Conservation (phyloP, 768 basidiomycete species). For the Rossbeevera mucosa region DNA sequence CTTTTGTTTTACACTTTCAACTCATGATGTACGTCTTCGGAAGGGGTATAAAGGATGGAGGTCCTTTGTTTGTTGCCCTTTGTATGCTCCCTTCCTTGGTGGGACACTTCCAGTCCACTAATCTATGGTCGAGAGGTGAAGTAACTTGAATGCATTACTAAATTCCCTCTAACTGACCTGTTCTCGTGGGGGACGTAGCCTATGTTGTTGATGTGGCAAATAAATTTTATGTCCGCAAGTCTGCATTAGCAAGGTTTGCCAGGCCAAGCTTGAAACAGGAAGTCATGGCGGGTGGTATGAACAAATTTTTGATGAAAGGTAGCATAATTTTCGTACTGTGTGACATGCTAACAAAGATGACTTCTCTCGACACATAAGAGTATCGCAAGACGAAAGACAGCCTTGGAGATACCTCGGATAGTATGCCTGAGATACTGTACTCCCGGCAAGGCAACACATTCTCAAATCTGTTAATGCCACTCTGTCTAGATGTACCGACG, state of each 20-base stretch:
- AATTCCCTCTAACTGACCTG: neutral
- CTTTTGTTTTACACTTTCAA: conserved; percentile 20
- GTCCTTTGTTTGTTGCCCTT: conserved; percentile 16
- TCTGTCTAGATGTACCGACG: conserved; percentile 17
- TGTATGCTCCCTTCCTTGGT: conserved; percentile 17
- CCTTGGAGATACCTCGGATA: conserved; percentile 18
- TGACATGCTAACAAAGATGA: neutral
- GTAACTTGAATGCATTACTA: neutral
- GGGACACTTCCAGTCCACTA: neutral
- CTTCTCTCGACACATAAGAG: conserved; percentile 7
- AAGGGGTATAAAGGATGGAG: conserved; percentile 11
- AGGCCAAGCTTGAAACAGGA: conserved; percentile 15
- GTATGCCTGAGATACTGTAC: conserved; percentile 11
- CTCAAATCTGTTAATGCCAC: neutral
- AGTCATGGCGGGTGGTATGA: conserved; percentile 19
- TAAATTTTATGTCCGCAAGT: conserved; percentile 21
- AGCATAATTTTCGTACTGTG: neutral
- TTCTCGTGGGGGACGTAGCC: conserved; percentile 4
- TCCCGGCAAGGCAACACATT: neutral
- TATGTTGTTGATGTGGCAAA: conserved; percentile 17
- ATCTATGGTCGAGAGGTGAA: conserved; percentile 23
- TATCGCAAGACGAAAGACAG: conserved; percentile 18
- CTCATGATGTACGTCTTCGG: conserved; percentile 17
- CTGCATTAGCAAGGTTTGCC: conserved; percentile 11
- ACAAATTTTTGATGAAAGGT: conserved; percentile 16